Conservation (phyloP, 805 yeast genomes). For the Ogataea ramenticola region DNA sequence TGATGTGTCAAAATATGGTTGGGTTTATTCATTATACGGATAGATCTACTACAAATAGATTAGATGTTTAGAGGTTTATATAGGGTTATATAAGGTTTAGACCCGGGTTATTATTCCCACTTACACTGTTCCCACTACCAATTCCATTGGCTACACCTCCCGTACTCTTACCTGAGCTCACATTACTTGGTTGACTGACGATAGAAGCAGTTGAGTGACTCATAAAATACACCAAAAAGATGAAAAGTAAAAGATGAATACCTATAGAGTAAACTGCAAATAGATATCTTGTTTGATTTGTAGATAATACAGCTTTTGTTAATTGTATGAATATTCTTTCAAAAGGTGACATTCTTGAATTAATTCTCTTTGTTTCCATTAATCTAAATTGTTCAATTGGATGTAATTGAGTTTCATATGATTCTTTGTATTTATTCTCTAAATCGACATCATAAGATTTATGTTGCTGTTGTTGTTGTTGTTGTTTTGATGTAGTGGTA, state of each 20-base stretch:
- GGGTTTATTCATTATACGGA: too few relatives aligned
- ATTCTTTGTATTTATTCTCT: constrained; percentile 54
- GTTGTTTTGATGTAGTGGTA: constrained; percentile 14
- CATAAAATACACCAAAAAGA: constrained; percentile 50
- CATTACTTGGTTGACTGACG: constrained; percentile 1
- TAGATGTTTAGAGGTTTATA: too few relatives aligned
- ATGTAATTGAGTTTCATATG: constrained; percentile 71
- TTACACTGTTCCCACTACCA: neutral
- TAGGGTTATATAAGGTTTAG: neutral
- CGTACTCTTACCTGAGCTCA: neutral
- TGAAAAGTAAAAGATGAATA: constrained; percentile 66
- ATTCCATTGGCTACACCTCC: constrained; percentile 1
- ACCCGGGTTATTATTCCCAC: neutral
- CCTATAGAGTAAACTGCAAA: constrained; percentile 70
- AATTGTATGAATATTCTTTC: constrained; percentile 72
- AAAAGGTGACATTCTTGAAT: constrained; percentile 62
- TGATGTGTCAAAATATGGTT: too few relatives aligned
- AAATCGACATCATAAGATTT: constrained; percentile 19
- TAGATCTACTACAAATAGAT: too few relatives aligned
- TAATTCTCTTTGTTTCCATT: constrained; percentile 68
- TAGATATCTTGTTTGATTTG: constrained; percentile 61
- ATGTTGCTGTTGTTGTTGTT: constrained; percentile 19
- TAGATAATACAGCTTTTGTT: constrained; percentile 70
- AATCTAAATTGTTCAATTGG: constrained; percentile 80
- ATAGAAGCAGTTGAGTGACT: constrained; percentile 10